Percentiles rank a stretch among this genome's conserved stretches.
Conservation (phyloP, 1,139 yeast species). For the Protomyces macrosporus region DNA sequence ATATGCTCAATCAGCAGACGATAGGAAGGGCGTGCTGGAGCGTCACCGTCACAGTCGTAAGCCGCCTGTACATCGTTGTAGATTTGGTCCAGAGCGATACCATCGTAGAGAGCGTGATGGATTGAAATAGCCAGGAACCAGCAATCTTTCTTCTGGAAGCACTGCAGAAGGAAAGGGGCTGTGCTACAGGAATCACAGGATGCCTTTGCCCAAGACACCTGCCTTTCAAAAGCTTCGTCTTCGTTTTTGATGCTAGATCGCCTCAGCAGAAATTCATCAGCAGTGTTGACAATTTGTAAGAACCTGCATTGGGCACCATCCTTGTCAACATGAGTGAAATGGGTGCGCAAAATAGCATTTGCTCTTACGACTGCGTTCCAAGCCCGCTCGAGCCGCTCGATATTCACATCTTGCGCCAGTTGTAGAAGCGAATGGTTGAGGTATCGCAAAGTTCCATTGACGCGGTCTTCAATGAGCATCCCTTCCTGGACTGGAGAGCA, state of each 20-base stretch:
- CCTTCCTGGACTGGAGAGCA: constrained; percentile 35
- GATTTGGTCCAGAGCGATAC: neutral
- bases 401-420: constrained; percentile 23
- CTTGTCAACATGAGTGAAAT: constrained; percentile 14
- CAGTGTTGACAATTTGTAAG: neutral
- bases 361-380: constrained; percentile 27
- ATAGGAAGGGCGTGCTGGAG: constrained; percentile 2
- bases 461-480: constrained; percentile 28
- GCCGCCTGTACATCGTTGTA: constrained; percentile 1
- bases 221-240: neutral
- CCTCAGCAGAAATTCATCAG: neutral
- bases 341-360: constrained; percentile 30
- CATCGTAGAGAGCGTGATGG: constrained; percentile 31
- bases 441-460: constrained; percentile 19
- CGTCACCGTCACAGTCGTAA: neutral
- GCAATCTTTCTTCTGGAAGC: constrained; percentile 1
- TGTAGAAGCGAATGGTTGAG: constrained; percentile 30
- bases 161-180: neutral
- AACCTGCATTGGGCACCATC: neutral
- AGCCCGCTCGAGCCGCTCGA: constrained; percentile 26
- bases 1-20: constrained; percentile 7
- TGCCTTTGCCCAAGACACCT: too few relatives aligned
- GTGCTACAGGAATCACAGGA: too few relatives aligned
- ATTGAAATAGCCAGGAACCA: constrained; percentile 29
- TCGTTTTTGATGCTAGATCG: neutral